Base-by-base conservation (phyloP, 345 rosid species). In the Citrus mangshanensis region DNA sequence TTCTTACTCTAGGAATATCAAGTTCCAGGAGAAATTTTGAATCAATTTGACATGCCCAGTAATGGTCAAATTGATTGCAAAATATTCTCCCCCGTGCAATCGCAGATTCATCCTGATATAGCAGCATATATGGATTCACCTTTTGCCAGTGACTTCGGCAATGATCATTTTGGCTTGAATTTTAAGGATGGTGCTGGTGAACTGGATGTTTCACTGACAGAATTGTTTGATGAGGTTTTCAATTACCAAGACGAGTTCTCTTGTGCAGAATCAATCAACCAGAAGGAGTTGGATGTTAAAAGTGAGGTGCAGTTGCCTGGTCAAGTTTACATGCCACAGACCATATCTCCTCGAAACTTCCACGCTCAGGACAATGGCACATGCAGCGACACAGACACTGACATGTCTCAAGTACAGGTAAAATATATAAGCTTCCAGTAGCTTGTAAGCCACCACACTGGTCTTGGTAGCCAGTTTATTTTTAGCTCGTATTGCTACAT, bases 141-240 rank as follows among this genome's bases (percentile, higher is more conserved):
- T 74, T 92, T 82, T 79, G 87, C 86, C 30, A 83, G 84, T 83
- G 96, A 95, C 81, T 92, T 95, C 79, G 97, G 98, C 80, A 86
- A 86, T 81, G 80, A 73, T 77, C 79, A 79, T 68, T 85, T 73
- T 40, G 92, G 89, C 51, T 56, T 85, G 70, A 51, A 21, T 74
- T 88, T 88, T 79, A 92, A 75, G 60, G 97, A 91, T 84, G 93
- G 91, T 59, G 86, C 88, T 7, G 28, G 85, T 80, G 88, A 84
- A 64, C 91, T 83, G 35, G 95, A 93, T 83, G 85, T 83, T 37
- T 80, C 88, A 32, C 69, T 92, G 27, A 70, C 84, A 16, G 88
- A 88, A 4, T 71, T 91, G 75, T 85, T 88, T 77, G 88, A 88
- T 88, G 93, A 82, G 66, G 82, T 87, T 55, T 88, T 85, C 56